Conservation (phyloP, 148 eudicot species). For the Nyssa sinensis region DNA sequence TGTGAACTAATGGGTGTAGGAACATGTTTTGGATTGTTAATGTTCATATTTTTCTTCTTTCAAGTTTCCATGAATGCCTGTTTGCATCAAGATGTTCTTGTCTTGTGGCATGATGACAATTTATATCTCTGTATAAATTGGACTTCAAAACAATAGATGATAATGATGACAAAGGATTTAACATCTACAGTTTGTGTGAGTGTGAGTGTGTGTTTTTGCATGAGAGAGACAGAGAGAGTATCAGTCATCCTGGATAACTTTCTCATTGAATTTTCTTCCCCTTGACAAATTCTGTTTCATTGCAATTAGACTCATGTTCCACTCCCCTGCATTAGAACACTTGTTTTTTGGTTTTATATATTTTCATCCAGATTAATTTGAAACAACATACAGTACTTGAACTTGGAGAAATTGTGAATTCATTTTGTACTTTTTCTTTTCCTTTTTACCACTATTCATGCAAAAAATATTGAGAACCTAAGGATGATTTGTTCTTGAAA, state of each 20-base stretch:
- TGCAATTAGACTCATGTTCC: no score
- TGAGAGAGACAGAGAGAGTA: no score
- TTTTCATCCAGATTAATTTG: not conserved
- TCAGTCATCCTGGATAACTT: no score
- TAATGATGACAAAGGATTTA: no score
- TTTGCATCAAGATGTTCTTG: slow-evolving; percentile 1
- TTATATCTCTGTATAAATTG: not conserved
- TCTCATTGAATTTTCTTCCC: no score
- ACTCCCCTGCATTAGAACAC: not conserved
- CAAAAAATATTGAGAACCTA: not conserved
- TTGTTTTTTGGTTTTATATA: not conserved
- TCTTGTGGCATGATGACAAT: not conserved
- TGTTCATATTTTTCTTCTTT: not conserved
- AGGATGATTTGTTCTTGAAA: not conserved
- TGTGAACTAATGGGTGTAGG: not conserved
- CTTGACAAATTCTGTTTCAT: no score
- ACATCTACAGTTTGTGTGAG: not conserved
- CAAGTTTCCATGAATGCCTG: not conserved
- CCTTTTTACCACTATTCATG: not conserved
- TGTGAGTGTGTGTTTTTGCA: not conserved
- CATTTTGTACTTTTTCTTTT: not conserved
- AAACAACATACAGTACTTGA: not conserved
- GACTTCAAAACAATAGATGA: not conserved
- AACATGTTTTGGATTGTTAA: not conserved
- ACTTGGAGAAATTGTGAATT: not conserved